A percentile compares a stretch with the other conserved stretches of the same genome.
phyloP scores from a whole-genome alignment of 2,329 filamentous ascomycete species.

The Ascochyta fabae region DNA sequence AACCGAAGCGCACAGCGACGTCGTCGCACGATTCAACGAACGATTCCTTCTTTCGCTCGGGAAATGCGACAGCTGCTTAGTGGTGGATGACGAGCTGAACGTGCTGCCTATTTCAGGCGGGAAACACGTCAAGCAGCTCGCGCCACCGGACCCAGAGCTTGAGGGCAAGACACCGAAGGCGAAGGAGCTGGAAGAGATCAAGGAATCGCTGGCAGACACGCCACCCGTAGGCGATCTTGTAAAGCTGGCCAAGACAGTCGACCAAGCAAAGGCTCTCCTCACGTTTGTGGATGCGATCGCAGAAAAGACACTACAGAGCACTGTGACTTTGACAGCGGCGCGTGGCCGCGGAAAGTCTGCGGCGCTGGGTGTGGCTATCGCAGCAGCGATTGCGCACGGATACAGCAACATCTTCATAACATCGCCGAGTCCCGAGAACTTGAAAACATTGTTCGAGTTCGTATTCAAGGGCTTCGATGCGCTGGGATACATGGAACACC shows the following conservation, averaged over 20 bases:
- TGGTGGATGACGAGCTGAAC: constrained; percentile 97
- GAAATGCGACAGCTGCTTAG: constrained; percentile 91
- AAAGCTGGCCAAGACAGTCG: constrained; percentile 84
- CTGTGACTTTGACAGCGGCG: constrained; percentile 89
- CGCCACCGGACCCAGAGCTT: constrained; percentile 75
- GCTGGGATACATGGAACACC: constrained; percentile 89
- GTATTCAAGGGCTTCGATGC: constrained; percentile 98
- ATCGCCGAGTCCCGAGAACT: constrained; percentile 94
- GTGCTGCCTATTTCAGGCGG: constrained; percentile 96
- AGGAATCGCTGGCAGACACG: constrained; percentile 83
- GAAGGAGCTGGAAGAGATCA: constrained; percentile 81
- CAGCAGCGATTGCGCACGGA: constrained; percentile 90
- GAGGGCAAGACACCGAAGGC: constrained; percentile 73
- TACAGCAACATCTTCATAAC: constrained; percentile 99
- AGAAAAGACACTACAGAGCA: constrained; percentile 93
- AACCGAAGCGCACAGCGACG: constrained; percentile 94
- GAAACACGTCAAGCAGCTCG: constrained; percentile 83
- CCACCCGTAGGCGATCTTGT: constrained; percentile 86
- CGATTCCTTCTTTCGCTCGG: constrained; percentile 94
- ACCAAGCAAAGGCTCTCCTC: constrained; percentile 95
- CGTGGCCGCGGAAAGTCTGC: constrained; percentile 97
- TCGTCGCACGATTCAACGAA: constrained; percentile 96
- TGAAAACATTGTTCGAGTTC: constrained; percentile 98
- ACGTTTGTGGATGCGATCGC: constrained; percentile 96
- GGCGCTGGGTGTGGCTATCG: constrained; percentile 90